Evolutionary conservation across 768 basidiomycete species (phyloP).

Genomic region (Pulveroboletus sp.): DNA sequence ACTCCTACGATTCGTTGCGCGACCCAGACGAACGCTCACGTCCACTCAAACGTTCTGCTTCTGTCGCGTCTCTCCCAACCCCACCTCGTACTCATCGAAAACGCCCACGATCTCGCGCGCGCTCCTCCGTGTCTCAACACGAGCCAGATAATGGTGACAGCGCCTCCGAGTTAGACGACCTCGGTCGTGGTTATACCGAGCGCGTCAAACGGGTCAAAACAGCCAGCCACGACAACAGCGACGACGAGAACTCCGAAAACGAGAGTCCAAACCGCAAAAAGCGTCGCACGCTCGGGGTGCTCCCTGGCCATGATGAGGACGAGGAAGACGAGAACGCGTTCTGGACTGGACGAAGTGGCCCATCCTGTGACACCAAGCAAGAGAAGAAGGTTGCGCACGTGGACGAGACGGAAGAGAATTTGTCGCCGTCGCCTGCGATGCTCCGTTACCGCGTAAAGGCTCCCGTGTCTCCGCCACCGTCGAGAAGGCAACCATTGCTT

Average conservation of each 20-base stretch:
- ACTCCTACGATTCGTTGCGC: slow-evolving; percentile 28
- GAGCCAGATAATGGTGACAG: slow-evolving; percentile 37
- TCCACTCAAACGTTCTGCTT: slow-evolving; percentile 59
- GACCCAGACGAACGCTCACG: slow-evolving; percentile 20
- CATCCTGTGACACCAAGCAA: slow-evolving; percentile 9
- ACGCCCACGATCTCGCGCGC: slow-evolving; percentile 40
- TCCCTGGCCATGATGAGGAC: slow-evolving; percentile 44
- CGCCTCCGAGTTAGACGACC: slow-evolving; percentile 33
- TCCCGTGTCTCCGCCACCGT: slow-evolving; percentile 66
- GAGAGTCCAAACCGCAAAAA: slow-evolving; percentile 34
- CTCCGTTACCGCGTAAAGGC: slow-evolving; percentile 34
- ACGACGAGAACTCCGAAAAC: slow-evolving; percentile 20
- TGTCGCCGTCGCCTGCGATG: slow-evolving; percentile 39
- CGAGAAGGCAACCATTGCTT: slow-evolving; percentile 42
- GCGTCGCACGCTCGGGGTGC: slow-evolving; percentile 33
- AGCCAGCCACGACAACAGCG: slow-evolving; percentile 12
- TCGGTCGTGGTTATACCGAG: slow-evolving; percentile 8
- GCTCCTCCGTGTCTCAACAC: slow-evolving; percentile 44
- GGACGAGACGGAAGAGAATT: slow-evolving; percentile 14
- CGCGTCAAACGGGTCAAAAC: slow-evolving; percentile 16
- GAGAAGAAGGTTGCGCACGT: slow-evolving; percentile 2
- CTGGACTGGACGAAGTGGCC: slow-evolving; percentile 21
- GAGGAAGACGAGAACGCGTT: slow-evolving; percentile 46
- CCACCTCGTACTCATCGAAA: slow-evolving; percentile 59
- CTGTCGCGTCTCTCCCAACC: slow-evolving; percentile 60